Evolutionary conservation across 148 eudicot species (phyloP).

Genomic region (Gaultheria prostrata): DNA sequence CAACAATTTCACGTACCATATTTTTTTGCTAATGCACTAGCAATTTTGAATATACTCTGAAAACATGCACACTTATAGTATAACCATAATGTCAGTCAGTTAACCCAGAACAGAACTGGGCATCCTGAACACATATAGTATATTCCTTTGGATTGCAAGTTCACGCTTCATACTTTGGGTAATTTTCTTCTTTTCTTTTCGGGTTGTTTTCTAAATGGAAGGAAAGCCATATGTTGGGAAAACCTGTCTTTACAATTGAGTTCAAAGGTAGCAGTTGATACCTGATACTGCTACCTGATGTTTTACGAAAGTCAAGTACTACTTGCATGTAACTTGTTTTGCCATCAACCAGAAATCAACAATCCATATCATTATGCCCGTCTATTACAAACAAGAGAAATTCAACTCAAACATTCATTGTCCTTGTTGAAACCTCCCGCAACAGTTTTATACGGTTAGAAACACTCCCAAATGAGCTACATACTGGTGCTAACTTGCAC

Average conservation of each 20-base stretch:
- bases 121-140: neutral
- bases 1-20: neutral
- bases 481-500: neutral
- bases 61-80: no score
- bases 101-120: conserved; percentile 5
- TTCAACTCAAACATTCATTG: neutral
- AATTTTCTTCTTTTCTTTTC: neutral
- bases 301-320: no score
- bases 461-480: neutral
- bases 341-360: no score
- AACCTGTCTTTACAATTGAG: neutral
- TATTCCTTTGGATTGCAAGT: neutral
- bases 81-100: neutral
- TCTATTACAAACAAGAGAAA: neutral
- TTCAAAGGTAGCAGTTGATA: neutral
- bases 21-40: neutral
- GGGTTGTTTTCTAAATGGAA: neutral
- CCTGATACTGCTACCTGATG: no score
- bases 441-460: neutral
- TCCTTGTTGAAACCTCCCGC: neutral
- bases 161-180: neutral
- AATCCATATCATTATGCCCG: neutral
- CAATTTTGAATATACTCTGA: neutral
- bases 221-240: neutral
- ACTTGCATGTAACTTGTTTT: neutral